Base-by-base conservation (phyloP, 176 grass and related monocot species). In the Chrysopogon serrulatus region DNA sequence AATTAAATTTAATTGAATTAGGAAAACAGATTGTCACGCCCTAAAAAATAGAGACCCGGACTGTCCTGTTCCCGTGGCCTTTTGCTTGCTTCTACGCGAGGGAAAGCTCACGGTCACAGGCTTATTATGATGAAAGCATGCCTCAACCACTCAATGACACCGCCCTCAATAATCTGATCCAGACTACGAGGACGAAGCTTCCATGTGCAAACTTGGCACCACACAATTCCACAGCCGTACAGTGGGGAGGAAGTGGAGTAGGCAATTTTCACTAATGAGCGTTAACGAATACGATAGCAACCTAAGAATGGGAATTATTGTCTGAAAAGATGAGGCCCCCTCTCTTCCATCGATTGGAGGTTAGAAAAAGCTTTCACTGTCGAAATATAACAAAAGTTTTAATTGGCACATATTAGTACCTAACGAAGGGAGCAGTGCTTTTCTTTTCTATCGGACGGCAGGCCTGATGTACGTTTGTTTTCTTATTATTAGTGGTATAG, bases 11-110 rank as follows among this genome's bases (percentile, higher is more conserved):
- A 8, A 8, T 4, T 54, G 21, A n/a, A 19, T n/a, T 54, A 9
- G 18, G 2, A 53, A 23, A 53, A 54, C 23, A 5, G 51, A 54
- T 54, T 54, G 49, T 9, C 49, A 53, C 49, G 19, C 21, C 51
- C 8, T 23, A 53, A 53, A 53, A 49, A 40, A 2, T 23, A 23
- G 2, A 53, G 2, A 9, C 2, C 18, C 7, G 3, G 18, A 40
- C 21, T 18, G 11, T 71, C 41, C 15, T 16, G 61, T 74, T 71
- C 41, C 15, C 21, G 61, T 74, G 68, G 32, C 30, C 37, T 37
- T 90, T 56, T 37, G 76, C 32, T 82, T 78, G 72, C 83, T 90
- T 90, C 65, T 57, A 90, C 88, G 83, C 83, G 43, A 85, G 39
- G 77, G 51, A 85, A 89, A 76, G 49, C 10, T 73, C 74, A 39